Percentiles rank a stretch among this genome's conserved stretches.
phyloP scores from a whole-genome alignment of 371 early-diverging fungal species.

The Entomophthora muscae region DNA sequence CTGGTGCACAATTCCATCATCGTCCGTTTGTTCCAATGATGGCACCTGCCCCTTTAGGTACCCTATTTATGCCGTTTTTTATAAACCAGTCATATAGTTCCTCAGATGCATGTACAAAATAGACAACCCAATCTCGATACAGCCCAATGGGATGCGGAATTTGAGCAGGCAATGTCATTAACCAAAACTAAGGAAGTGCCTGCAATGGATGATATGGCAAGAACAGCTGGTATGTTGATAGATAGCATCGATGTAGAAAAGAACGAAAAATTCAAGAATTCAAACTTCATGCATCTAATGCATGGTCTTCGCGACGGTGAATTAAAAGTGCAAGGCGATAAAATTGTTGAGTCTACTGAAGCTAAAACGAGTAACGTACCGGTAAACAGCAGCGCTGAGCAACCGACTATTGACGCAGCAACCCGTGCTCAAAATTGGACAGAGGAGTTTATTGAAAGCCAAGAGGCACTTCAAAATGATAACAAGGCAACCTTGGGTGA shows the following conservation, averaged over 20 bases:
- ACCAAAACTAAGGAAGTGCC: slow-evolving; percentile 19
- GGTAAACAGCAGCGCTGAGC: slow-evolving; percentile 10
- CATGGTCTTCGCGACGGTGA: slow-evolving; percentile 73
- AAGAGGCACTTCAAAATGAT: slow-evolving; percentile 31
- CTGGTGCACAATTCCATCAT: background rate
- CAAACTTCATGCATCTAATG: slow-evolving; percentile 82
- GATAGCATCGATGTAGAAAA: slow-evolving; percentile 48
- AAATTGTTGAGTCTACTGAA: slow-evolving; percentile 44
- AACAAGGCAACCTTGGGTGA: slow-evolving; percentile 22
- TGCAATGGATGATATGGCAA: slow-evolving; percentile 35
- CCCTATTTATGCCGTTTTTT: background rate
- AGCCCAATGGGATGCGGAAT: slow-evolving; percentile 1
- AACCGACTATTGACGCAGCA: slow-evolving; percentile 24
- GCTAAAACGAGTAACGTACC: background rate
- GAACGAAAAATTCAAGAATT: slow-evolving; percentile 83
- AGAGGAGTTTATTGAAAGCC: slow-evolving; percentile 25
- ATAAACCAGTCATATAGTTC: background rate
- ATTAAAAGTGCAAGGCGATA: slow-evolving; percentile 65
- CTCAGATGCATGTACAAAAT: background rate
- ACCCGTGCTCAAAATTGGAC: slow-evolving; percentile 15
- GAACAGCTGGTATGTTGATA: slow-evolving; percentile 66
- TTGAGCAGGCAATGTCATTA: slow-evolving; percentile 14
- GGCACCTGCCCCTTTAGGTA: background rate
- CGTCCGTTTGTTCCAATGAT: background rate
- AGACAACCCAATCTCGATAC: background rate